A percentile compares a stretch with the other conserved stretches of the same genome.
These are phyloP conservation scores for Phytophthora kernoviae DNA, from an alignment of 352 stramenopile genomes.

Conservation along the genomic window DNA sequence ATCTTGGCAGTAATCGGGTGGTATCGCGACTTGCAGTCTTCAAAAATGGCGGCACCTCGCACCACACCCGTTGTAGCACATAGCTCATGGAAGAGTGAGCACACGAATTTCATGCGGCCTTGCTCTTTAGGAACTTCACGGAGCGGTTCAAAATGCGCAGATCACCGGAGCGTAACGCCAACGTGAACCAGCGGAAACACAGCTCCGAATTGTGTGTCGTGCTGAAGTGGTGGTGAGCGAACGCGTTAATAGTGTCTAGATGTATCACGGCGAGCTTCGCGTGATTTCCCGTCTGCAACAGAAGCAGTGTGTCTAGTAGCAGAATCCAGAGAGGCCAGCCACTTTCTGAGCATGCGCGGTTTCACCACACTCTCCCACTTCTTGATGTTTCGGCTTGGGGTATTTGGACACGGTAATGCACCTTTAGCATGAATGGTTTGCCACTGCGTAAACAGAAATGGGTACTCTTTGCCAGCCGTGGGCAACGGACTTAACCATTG, in stretches of 20 bases:
- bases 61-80: no score
- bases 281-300: no score
- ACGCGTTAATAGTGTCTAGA: no score
- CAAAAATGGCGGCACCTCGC: constrained; percentile 34
- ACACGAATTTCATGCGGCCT: constrained; percentile 73
- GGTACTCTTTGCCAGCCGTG: no score
- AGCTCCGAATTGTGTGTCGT: constrained; percentile 65
- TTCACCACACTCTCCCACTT: no score
- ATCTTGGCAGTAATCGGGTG: constrained; percentile 72
- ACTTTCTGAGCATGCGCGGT: no score
- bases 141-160: constrained; percentile 39
- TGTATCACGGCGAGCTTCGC: no score
- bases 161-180: constrained; percentile 53
- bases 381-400: constrained; percentile 47
- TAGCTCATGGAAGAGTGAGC: constrained; percentile 62
- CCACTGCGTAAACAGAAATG: no score
- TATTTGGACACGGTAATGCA: constrained; percentile 95
- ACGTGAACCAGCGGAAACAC: constrained; percentile 68
- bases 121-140: constrained; percentile 59
- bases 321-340: no score
- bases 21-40: constrained; percentile 55
- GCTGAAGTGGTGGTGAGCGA: constrained; percentile 42
- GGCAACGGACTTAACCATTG: no score
- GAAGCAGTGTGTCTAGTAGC: no score
- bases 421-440: constrained; percentile 95